phyloP scores from a whole-genome alignment of 805 yeast species.

The Wilhelminamyces savonicus region DNA sequence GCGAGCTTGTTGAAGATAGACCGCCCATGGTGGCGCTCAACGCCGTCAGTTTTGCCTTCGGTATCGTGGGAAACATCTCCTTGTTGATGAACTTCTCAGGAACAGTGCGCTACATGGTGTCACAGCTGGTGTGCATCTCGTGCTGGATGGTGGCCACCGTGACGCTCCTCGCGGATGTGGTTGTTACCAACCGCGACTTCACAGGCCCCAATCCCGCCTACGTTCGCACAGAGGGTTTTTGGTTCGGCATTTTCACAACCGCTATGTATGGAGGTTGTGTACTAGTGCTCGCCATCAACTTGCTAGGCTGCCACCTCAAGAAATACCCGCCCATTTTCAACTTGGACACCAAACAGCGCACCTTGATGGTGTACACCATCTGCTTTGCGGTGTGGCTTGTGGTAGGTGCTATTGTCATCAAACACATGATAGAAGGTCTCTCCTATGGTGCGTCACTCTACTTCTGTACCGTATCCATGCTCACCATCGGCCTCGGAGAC shows the following conservation, averaged over 20 bases:
- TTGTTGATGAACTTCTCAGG: constrained; percentile 64
- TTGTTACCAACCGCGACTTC: constrained; percentile 25
- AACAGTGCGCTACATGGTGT: constrained; percentile 46
- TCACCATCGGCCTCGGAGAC: constrained; percentile 83
- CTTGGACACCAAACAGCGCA: constrained; percentile 59
- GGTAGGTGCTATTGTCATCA: constrained; percentile 51
- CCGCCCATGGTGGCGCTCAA: constrained; percentile 49
- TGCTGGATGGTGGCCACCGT: constrained; percentile 61
- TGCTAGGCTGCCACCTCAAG: constrained; percentile 49
- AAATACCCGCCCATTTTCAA: constrained; percentile 71
- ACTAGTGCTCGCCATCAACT: constrained; percentile 47
- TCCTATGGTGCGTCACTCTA: constrained; percentile 63
- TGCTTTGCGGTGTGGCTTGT: constrained; percentile 62
- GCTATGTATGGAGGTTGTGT: constrained; percentile 56
- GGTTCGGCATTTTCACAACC: constrained; percentile 69
- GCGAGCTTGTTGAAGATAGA: constrained; percentile 25
- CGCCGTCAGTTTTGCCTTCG: constrained; percentile 55
- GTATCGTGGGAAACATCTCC: constrained; percentile 62
- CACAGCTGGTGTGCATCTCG: constrained; percentile 56
- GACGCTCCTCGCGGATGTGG: constrained; percentile 45
- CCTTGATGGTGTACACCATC: constrained; percentile 68
- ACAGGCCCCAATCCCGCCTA: constrained; percentile 8
- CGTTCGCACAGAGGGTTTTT: constrained; percentile 58
- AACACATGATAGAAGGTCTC: constrained; percentile 30
- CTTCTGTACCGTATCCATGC: constrained; percentile 63